Conservation (phyloP, 441 rosid genomes). For the Aleurites moluccanus region DNA sequence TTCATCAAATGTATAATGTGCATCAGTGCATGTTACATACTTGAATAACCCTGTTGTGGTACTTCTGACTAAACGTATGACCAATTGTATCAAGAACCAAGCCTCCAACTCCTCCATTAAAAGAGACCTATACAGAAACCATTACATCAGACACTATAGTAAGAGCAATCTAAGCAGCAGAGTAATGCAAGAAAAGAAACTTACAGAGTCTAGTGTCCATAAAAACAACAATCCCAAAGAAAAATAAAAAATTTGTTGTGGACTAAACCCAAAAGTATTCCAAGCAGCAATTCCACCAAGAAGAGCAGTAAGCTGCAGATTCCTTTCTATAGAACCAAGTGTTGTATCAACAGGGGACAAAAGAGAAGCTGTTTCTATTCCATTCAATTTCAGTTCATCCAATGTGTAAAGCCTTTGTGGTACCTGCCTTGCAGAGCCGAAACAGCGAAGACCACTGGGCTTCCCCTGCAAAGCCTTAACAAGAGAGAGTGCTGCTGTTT, state of each 20-base stretch:
- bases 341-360: slow-evolving; percentile 78
- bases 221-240: slow-evolving; percentile 67
- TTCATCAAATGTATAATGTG: background rate
- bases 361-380: slow-evolving; percentile 66
- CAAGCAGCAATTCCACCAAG: slow-evolving; percentile 62
- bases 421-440: slow-evolving; percentile 82
- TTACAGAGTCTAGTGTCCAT: slow-evolving; percentile 78
- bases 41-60: slow-evolving; percentile 79
- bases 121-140: slow-evolving; percentile 58
- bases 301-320: slow-evolving; percentile 63
- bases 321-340: slow-evolving; percentile 73
- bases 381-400: slow-evolving; percentile 81
- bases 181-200: slow-evolving; percentile 5
- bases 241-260: slow-evolving; percentile 60
- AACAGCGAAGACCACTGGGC: slow-evolving; percentile 71
- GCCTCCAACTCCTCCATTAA: slow-evolving; percentile 78
- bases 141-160: slow-evolving; percentile 5
- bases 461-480: slow-evolving; percentile 72
- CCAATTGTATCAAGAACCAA: slow-evolving; percentile 84
- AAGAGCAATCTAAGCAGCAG: background rate
- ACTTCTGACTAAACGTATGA: slow-evolving; percentile 69
- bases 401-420: slow-evolving; percentile 85
- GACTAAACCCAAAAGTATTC: slow-evolving; percentile 51
- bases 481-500: slow-evolving; percentile 66
- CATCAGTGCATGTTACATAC: slow-evolving; percentile 40